A percentile compares a stretch with the other conserved stretches of the same genome.
Evolutionary conservation across 2,329 filamentous ascomycete species (phyloP).

Genomic region (Colletotrichum theobromicola): DNA sequence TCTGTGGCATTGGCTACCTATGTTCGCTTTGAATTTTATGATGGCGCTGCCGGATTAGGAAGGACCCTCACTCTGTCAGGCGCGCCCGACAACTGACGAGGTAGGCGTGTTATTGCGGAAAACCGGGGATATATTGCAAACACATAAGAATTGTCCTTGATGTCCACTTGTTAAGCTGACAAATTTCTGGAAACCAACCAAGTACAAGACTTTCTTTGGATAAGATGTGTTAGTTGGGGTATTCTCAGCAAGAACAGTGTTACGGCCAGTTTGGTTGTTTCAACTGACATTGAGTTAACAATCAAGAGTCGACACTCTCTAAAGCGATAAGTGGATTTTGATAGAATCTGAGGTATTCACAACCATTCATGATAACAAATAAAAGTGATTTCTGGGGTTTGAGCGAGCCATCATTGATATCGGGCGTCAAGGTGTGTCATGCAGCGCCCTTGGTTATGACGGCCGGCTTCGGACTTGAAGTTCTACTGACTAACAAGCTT

Average conservation of each 20-base stretch:
- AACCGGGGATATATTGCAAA: not conserved
- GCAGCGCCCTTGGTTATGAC: not conserved
- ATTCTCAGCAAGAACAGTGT: rapidly evolving
- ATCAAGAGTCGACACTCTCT: not conserved
- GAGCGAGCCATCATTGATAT: not conserved
- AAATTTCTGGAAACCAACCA: not conserved
- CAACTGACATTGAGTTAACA: not conserved
- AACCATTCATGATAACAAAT: not conserved
- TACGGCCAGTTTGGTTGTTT: not conserved
- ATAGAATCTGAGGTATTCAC: not conserved
- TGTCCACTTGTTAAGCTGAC: not conserved
- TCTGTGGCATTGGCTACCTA: not conserved
- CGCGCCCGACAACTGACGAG: not conserved
- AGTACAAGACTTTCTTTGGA: not conserved
- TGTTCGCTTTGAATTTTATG: not conserved
- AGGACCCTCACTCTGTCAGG: not conserved
- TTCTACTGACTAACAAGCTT: not conserved
- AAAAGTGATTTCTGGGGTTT: rapidly evolving
- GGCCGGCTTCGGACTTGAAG: not conserved
- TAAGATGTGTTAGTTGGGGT: not conserved
- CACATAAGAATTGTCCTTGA: no score
- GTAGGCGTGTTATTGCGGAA: not conserved
- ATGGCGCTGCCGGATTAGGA: not conserved
- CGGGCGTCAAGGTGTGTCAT: not conserved
- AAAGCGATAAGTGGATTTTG: rapidly evolving